These are phyloP conservation scores for Kuraishia piskuri DNA, from an alignment of 805 yeast species.

Conservation along the genomic window DNA sequence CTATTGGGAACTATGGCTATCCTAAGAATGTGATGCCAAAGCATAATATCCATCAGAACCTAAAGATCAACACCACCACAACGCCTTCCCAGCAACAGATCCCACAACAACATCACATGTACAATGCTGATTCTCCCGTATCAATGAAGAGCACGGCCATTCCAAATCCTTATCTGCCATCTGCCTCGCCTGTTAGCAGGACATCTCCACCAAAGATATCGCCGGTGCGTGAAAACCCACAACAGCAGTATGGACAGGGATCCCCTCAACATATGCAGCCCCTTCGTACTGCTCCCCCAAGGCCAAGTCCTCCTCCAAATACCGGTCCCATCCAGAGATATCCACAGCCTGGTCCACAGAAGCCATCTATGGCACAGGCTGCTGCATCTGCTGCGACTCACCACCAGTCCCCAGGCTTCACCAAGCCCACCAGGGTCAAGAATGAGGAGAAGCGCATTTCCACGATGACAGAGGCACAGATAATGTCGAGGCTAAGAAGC, in stretches of 20 bases:
- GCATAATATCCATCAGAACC: not conserved
- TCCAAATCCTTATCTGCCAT: not conserved
- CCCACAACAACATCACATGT: not conserved
- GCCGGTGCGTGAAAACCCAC: not conserved
- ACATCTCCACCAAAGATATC: not conserved
- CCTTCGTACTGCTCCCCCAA: not conserved
- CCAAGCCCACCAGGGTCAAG: not conserved
- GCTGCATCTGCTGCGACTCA: not conserved
- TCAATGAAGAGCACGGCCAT: not conserved
- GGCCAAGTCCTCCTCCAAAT: not conserved
- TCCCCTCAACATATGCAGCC: not conserved
- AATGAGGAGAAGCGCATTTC: conserved; percentile 44
- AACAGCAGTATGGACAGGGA: not conserved
- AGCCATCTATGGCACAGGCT: not conserved
- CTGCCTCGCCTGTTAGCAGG: not conserved
- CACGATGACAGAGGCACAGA: conserved; percentile 77
- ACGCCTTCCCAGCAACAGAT: not conserved
- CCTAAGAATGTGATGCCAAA: not conserved
- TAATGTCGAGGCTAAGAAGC: conserved; percentile 69
- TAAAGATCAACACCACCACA: not conserved
- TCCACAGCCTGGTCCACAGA: not conserved
- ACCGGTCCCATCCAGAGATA: not conserved
- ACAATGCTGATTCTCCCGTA: not conserved
- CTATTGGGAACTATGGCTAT: not conserved
- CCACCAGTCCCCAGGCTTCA: not conserved